Base-by-base conservation (phyloP, 768 basidiomycete species). In the Suillus placidus region DNA sequence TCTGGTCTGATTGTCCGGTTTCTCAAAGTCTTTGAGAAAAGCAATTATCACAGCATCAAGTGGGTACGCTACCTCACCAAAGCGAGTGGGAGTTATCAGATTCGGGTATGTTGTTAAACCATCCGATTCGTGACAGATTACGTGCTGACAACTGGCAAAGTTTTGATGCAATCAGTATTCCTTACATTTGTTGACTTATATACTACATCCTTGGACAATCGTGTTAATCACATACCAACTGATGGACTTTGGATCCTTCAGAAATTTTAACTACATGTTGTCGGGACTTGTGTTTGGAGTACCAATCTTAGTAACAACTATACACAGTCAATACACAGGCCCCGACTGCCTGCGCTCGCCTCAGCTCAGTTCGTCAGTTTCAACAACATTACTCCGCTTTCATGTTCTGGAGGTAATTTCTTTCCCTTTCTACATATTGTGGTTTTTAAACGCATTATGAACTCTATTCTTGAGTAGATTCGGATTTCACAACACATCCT, bases 11-110 rank as follows among this genome's bases (percentile, higher is more conserved):
- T 97, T 60, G 97, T 99, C 51, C 87, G 97, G 62, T 99, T 98
- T 85, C 80, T 99, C 73, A 99, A 98, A 77, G 97, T 99, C 20
- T 99, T 98, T 70, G 97, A 99, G 82, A 97, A 94, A 84, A 87
- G 85, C 75, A 93, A 88, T 69, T 99, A 99, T 74, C 89, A 95
- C 68, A 95, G 94, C 70, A 88, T 97, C 66, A 97, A 97, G 77
- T 97, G 95, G 95, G 95, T 97, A 47, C 82, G 95, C 62, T 97
- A 97, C 74, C 85, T 97, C 64, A 95, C 95, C 30, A 97, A 96
- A 79, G 94, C 95, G 7, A 95, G 89, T 72, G 95, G 97, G 57
- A 82, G 88, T 4, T 99, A 99, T 80, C 96, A 98, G 80, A 89
- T 99, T 68, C 81, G 96, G 82, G 95, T 97, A 76, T 79, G 94